These are phyloP conservation scores for Omphalotus olearius DNA, from an alignment of 1,284 basidiomycete species.

Conservation along the genomic window DNA sequence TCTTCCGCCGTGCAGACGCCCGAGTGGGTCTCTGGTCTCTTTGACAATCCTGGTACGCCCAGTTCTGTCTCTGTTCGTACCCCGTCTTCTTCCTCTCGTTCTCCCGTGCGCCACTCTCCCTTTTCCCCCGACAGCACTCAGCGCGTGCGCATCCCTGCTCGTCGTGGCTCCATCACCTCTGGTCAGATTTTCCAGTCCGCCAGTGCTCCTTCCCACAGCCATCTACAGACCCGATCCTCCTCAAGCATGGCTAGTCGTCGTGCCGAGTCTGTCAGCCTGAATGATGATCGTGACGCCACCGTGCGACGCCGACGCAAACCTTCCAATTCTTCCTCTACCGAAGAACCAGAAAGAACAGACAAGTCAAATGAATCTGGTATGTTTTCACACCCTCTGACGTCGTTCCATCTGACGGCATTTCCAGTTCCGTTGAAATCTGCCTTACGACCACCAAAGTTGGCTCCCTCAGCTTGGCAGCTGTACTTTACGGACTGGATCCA, in stretches of 20 bases:
- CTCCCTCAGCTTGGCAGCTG: constrained; percentile 94
- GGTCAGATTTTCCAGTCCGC: constrained; percentile 73
- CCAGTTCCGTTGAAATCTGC: constrained; percentile 58
- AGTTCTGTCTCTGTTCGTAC: constrained; percentile 27
- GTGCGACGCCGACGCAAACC: constrained; percentile 49
- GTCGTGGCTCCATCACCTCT: constrained; percentile 43
- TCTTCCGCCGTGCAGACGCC: constrained; percentile 43
- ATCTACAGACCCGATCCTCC: constrained; percentile 31
- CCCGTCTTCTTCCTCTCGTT: constrained; percentile 26
- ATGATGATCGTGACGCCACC: constrained; percentile 67
- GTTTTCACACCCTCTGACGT: constrained; percentile 22
- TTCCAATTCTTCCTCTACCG: constrained; percentile 27
- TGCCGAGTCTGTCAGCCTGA: constrained; percentile 57
- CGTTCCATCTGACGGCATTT: constrained; percentile 13
- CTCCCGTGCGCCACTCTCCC: constrained; percentile 35
- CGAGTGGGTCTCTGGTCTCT: constrained; percentile 62
- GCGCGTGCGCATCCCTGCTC: constrained; percentile 33
- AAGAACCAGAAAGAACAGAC: constrained; percentile 20
- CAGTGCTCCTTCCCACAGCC: constrained; percentile 56
- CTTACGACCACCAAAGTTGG: constrained; percentile 87
- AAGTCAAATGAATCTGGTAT: constrained; percentile 36
- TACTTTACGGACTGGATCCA: constrained; percentile 97
- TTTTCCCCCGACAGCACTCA: constrained; percentile 40
- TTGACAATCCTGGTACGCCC: constrained; percentile 33
- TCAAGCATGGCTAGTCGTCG: constrained; percentile 58